Base-by-base conservation (phyloP, 2,329 filamentous ascomycete genomes). In the Cladosporium austrohemisphaericum region DNA sequence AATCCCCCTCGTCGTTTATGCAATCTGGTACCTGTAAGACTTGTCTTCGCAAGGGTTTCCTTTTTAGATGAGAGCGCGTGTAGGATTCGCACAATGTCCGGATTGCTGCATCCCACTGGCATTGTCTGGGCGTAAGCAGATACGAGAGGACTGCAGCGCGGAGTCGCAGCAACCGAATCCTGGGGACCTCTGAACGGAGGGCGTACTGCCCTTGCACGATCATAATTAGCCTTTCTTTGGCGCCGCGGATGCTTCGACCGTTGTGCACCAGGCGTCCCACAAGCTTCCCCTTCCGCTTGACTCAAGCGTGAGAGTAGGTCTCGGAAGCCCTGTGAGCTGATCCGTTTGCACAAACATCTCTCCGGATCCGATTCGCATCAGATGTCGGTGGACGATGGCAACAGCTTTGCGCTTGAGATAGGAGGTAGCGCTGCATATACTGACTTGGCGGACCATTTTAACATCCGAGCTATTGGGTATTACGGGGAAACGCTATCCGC, bases 381-480 rank as follows among this genome's bases (percentile, higher is more conserved):
- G 8, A 35, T 18, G 19, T 35, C 22, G 20, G 22, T 14, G 9
- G 9, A n/a, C n/a, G n/a, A n/a, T n/a, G n/a, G n/a, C n/a, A n/a
- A n/a, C n/a, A n/a, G n/a, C n/a, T n/a, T n/a, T n/a, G n/a, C n/a
- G n/a, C n/a, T n/a, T n/a, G n/a, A n/a, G n/a, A n/a, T n/a, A 32
- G 28, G 3, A 23, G 26, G 16, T 32, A 19, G 41, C 41, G 9
- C n/a, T 16, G 28, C 13, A 32, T 33, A 32, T 29, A 28, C 22
- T 31, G 9, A 23, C 41, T 45, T 45, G 41, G 41, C 41, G 41
- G 31, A 26, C n/a, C 7, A 3, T 35, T 25, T 23, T 3, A 36
- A n/a, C 31, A 25, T 36, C 41, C 41, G 41, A 45, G 41, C 41
- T 45, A 45, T 36, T 45, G 41, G 31, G 4, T n/a, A n/a, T 18